Conservation (phyloP, 1,284 basidiomycete species). For the Austroboletus niveus region DNA sequence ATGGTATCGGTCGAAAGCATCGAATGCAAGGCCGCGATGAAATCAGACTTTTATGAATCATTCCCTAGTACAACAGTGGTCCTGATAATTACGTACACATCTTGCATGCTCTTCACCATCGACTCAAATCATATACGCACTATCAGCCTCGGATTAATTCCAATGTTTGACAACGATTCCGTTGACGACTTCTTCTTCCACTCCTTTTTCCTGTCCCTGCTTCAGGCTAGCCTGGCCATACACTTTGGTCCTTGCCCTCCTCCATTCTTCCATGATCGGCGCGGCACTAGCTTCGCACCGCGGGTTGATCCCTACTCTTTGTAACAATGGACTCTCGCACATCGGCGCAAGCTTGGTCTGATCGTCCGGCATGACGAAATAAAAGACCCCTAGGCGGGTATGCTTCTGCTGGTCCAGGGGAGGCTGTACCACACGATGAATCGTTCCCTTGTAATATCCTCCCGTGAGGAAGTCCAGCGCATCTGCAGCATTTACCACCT, state of each 20-base stretch:
- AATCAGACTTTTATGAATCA: too few relatives aligned
- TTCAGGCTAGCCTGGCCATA: slow-evolving; percentile 40
- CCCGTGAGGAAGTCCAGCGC: slow-evolving; percentile 55
- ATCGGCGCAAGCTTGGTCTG: slow-evolving; percentile 31
- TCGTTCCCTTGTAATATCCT: slow-evolving; percentile 47
- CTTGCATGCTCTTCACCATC: too few relatives aligned
- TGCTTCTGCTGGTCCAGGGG: slow-evolving; percentile 41
- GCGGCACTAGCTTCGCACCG: slow-evolving; percentile 34
- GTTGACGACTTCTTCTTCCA: slow-evolving; percentile 44
- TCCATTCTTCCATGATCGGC: slow-evolving; percentile 41
- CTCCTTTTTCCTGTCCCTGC: slow-evolving; percentile 30
- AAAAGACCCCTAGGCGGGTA: slow-evolving; percentile 44
- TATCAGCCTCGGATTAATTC: slow-evolving; percentile 26
- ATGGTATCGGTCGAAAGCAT: too few relatives aligned
- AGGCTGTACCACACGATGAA: slow-evolving; percentile 44
- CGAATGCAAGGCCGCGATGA: too few relatives aligned
- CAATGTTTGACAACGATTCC: slow-evolving; percentile 46
- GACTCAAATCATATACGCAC: too few relatives aligned
- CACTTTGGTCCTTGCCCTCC: slow-evolving; percentile 37
- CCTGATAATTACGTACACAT: too few relatives aligned
- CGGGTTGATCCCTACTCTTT: slow-evolving; percentile 32
- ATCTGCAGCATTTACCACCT: slow-evolving; percentile 61
- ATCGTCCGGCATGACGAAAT: slow-evolving; percentile 39
- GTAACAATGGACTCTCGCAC: slow-evolving; percentile 31
- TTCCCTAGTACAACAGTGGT: too few relatives aligned